These are phyloP conservation scores for Botryobasidium botryosum DNA, from an alignment of 768 basidiomycete species.

Conservation along the genomic window DNA sequence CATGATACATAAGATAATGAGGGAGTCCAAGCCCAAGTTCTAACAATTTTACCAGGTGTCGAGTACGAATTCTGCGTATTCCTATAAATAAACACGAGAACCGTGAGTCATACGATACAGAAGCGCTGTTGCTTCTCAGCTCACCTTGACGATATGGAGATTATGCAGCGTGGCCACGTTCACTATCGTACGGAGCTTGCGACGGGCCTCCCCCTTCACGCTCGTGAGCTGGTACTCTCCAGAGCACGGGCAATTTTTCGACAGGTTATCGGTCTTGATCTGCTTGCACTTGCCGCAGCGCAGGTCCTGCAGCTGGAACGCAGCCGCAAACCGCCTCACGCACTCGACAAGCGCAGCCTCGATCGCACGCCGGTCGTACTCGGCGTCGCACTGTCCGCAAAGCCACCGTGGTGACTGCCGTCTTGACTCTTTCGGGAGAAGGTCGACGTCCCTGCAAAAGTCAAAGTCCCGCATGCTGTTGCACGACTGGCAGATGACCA, in stretches of 20 bases:
- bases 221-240: constrained; percentile 62
- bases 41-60: too few species aligned
- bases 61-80: too few species aligned
- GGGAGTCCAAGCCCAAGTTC: too few species aligned
- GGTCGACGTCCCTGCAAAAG: constrained; percentile 80
- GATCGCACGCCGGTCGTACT: constrained; percentile 78
- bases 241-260: constrained; percentile 74
- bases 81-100: too few species aligned
- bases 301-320: constrained; percentile 79
- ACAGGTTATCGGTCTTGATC: constrained; percentile 76
- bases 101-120: too few species aligned
- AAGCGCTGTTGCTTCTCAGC: too few species aligned
- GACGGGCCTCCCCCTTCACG: constrained; percentile 51
- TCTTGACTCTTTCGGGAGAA: constrained; percentile 31
- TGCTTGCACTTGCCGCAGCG: constrained; percentile 80
- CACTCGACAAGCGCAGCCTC: constrained; percentile 73
- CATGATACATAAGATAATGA: too few species aligned
- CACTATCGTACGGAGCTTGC: constrained; percentile 62
- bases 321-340: constrained; percentile 48
- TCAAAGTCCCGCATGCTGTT: constrained; percentile 82
- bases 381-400: constrained; percentile 56
- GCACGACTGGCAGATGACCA: constrained; percentile 79
- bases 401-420: constrained; percentile 31
- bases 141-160: constrained; percentile 47
- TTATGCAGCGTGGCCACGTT: constrained; percentile 68